phyloP scores from a whole-genome alignment of 345 rosid genomes.

The Euphorbia pulcherrima region DNA sequence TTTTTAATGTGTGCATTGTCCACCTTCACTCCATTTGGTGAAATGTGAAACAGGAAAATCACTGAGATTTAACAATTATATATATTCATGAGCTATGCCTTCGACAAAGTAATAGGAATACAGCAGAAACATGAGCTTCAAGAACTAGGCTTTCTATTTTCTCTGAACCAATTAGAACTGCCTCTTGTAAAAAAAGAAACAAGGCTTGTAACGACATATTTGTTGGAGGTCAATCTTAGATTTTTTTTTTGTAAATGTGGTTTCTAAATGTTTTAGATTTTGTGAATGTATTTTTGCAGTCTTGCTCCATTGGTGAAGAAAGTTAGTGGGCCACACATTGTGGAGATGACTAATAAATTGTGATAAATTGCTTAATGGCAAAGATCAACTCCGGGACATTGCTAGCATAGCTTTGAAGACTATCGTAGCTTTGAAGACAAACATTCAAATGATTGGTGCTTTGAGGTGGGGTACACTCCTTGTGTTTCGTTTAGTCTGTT shows the following conservation, averaged over 20 bases:
- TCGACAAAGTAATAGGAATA: background rate
- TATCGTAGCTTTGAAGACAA: constrained; percentile 82
- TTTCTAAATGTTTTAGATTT: constrained; percentile 1
- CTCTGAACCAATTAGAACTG: background rate
- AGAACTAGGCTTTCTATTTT: background rate
- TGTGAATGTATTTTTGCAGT: constrained; percentile 45
- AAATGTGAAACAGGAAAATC: background rate
- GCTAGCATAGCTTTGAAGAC: constrained; percentile 98
- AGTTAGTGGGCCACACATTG: constrained; percentile 67
- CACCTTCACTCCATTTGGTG: background rate
- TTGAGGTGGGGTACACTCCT: constrained; percentile 49
- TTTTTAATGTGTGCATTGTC: background rate
- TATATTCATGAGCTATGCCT: no score
- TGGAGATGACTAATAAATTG: constrained; percentile 82
- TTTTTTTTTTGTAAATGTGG: background rate
- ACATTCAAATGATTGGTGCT: constrained; percentile 99
- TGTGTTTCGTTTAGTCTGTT: background rate
- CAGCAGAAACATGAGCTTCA: background rate
- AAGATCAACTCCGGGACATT: constrained; percentile 93
- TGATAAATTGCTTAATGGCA: constrained; percentile 73
- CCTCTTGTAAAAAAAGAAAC: background rate
- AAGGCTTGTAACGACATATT: background rate
- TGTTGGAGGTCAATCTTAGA: background rate
- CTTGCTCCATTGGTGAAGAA: constrained; percentile 97
- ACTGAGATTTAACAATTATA: no score